A percentile compares a stretch with the other conserved stretches of the same genome.
Conservation (phyloP, 1,139 yeast species). For the Taiozyma sp. region DNA sequence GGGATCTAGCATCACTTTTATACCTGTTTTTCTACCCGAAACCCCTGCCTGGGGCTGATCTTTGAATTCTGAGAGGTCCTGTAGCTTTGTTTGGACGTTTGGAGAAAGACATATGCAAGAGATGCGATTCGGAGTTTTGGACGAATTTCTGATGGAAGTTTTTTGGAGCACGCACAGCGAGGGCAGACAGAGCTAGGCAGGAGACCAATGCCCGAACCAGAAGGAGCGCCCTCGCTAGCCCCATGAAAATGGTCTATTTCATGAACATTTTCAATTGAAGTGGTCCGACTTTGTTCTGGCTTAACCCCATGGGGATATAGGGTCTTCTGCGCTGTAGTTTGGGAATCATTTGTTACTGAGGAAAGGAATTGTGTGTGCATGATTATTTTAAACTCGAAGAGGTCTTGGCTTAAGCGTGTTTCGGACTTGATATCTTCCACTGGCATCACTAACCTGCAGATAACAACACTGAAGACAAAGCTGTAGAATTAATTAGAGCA, state of each 20-base stretch:
- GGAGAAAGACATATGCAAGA: constrained; percentile 3
- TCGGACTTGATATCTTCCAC: neutral
- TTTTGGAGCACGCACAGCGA: neutral
- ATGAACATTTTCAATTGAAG: neutral
- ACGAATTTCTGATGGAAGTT: neutral
- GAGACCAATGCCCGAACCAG: neutral
- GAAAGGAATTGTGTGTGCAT: neutral
- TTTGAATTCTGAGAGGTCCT: constrained; percentile 6
- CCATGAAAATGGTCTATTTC: neutral
- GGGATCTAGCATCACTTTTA: neutral
- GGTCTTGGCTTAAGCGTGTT: neutral
- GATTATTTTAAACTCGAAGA: neutral
- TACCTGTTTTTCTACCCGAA: neutral
- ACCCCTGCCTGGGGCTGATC: neutral
- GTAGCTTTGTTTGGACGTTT: neutral
- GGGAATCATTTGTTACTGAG: too few species aligned
- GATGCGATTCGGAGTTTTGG: constrained; percentile 13
- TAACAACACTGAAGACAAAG: neutral
- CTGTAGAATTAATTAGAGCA: too few species aligned
- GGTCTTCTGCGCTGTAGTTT: too few species aligned
- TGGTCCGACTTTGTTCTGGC: neutral
- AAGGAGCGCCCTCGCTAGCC: neutral
- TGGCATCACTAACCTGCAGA: neutral
- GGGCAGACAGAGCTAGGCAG: neutral
- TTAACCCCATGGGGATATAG: neutral